These are phyloP conservation scores for Paratinospora sagittata DNA, from an alignment of 164 flowering plant species.

Conservation along the genomic window DNA sequence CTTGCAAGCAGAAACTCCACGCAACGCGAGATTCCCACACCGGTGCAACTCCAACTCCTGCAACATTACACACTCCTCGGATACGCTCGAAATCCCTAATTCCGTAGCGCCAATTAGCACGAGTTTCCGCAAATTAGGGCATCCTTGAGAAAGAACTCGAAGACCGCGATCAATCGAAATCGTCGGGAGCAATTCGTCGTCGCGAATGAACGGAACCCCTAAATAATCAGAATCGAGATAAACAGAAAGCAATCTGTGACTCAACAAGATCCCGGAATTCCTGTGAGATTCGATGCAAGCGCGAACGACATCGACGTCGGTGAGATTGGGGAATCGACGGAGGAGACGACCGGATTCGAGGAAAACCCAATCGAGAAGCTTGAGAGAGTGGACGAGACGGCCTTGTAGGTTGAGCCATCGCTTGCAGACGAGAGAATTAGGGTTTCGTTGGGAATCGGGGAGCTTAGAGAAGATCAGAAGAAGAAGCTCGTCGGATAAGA, in stretches of 20 bases:
- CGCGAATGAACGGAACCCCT: conserved; percentile 18
- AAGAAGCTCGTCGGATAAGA: conserved; percentile 46
- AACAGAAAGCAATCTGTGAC: conserved; percentile 32
- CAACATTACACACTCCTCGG: conserved; percentile 60
- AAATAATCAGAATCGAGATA: conserved; percentile 32
- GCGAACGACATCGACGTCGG: conserved; percentile 34
- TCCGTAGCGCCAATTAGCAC: conserved; percentile 53
- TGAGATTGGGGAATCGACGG: conserved; percentile 61
- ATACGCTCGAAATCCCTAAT: conserved; percentile 53
- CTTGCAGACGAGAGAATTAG: conserved; percentile 61
- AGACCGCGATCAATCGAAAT: conserved; percentile 53
- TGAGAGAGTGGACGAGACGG: conserved; percentile 47
- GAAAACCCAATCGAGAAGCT: conserved; percentile 63
- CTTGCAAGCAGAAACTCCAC: conserved; percentile 57
- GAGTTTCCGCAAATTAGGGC: conserved; percentile 63
- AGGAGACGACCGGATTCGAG: conserved; percentile 57
- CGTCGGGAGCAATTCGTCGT: conserved; percentile 28
- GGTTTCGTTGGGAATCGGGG: conserved; percentile 38
- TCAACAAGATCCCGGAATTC: conserved; percentile 31
- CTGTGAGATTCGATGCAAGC: conserved; percentile 28
- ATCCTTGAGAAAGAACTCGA: conserved; percentile 47
- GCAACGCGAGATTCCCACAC: conserved; percentile 55
- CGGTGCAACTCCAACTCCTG: conserved; percentile 80
- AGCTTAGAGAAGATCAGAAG: conserved; percentile 50
- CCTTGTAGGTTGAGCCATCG: conserved; percentile 68